phyloP scores from a whole-genome alignment of 2,329 filamentous ascomycete genomes.

The Talaromyces verruculosus region DNA sequence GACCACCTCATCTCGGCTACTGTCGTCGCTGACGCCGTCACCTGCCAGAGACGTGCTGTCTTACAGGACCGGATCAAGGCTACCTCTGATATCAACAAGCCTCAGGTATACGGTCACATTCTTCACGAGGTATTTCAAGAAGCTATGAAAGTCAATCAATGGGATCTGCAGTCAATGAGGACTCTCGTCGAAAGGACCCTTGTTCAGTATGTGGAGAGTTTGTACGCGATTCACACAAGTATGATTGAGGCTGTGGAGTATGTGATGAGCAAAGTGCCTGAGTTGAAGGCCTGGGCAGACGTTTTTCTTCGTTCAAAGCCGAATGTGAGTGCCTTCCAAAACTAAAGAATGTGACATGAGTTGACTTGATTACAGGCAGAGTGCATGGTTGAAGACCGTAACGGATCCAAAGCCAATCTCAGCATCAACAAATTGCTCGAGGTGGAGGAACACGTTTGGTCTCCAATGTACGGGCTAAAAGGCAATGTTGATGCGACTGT shows the following conservation, averaged over 20 bases:
- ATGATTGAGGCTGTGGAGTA: conserved; percentile 73
- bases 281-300: conserved; percentile 79
- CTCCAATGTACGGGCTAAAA: conserved; percentile 93
- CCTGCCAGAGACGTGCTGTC: conserved; percentile 84
- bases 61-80: conserved; percentile 94
- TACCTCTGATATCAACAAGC: conserved; percentile 73
- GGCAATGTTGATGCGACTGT: conserved; percentile 98
- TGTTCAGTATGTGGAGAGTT: conserved; percentile 78
- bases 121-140: conserved; percentile 95
- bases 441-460: conserved; percentile 98
- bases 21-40: conserved; percentile 93
- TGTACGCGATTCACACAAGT: conserved; percentile 82
- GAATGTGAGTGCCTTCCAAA: conserved; percentile 51
- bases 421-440: conserved; percentile 92
- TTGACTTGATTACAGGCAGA: conserved; percentile 54
- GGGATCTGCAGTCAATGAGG: conserved; percentile 69
- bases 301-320: conserved; percentile 73
- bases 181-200: conserved; percentile 67
- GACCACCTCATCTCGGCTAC: conserved; percentile 95
- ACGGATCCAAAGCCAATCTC: conserved; percentile 73
- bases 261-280: conserved; percentile 76
- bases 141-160: conserved; percentile 77
- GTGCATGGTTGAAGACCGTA: conserved; percentile 75
- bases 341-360: conserved; percentile 16
- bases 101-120: conserved; percentile 88